Conservation (phyloP, 169 alveolate genomes). For the Toxoplasma gondii region DNA sequence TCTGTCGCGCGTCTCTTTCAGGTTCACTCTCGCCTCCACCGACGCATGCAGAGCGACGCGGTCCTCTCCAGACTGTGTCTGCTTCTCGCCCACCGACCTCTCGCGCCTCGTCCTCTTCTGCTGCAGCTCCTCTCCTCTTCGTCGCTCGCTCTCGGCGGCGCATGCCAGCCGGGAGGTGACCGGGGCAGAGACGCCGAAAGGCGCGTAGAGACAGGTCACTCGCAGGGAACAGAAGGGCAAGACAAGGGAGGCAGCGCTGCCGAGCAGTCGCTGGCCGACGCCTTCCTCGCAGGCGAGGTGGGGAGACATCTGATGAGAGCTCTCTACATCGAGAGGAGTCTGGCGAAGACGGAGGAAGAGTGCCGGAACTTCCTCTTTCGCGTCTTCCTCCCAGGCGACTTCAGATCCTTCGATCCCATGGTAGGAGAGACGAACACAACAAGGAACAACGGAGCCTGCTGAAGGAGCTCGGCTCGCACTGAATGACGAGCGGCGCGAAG, state of each 20-base stretch:
- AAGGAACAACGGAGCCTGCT: too few species aligned
- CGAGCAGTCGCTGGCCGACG: background rate
- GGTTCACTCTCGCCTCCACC: background rate
- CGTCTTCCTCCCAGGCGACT: constrained; percentile 19
- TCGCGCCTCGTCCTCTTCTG: background rate
- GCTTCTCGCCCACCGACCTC: background rate
- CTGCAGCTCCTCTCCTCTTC: constrained; percentile 6
- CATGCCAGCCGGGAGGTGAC: background rate
- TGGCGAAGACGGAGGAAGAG: background rate
- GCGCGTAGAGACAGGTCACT: background rate
- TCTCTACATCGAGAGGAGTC: background rate
- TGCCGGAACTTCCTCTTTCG: background rate
- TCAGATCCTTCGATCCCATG: background rate
- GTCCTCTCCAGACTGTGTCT: background rate
- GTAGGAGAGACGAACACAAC: background rate
- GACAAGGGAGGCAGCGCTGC: background rate
- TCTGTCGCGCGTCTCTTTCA: background rate
- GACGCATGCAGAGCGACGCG: background rate
- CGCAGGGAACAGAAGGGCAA: background rate
- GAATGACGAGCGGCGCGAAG: too few species aligned
- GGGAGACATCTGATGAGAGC: background rate
- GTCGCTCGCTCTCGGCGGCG: background rate
- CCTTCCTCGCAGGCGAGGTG: background rate
- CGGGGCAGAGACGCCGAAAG: background rate
- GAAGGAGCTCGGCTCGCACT: too few species aligned